These are phyloP conservation scores for Pseudofabraea citricarpa DNA, from an alignment of 2,329 filamentous ascomycete genomes.

Conservation along the genomic window DNA sequence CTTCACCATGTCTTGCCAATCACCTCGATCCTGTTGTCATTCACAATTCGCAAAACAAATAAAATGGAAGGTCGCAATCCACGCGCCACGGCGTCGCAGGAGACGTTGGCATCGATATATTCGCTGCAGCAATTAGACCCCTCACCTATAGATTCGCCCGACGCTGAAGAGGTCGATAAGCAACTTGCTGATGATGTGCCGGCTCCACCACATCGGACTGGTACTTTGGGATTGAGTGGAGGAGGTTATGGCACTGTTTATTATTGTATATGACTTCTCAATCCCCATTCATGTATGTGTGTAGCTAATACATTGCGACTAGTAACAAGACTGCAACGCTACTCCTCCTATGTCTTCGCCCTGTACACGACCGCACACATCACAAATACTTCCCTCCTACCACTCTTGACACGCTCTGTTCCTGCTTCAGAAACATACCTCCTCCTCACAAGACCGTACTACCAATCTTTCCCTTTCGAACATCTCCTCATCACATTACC, in stretches of 20 bases:
- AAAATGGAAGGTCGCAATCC: slow-evolving; percentile 32
- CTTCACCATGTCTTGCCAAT: slow-evolving; percentile 12
- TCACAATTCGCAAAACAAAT: background rate
- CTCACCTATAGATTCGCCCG: slow-evolving; percentile 62
- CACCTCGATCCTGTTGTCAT: slow-evolving; percentile 7
- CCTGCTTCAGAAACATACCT: slow-evolving; percentile 77
- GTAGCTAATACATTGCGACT: background rate
- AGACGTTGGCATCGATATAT: slow-evolving; percentile 57
- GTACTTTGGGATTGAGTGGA: slow-evolving; percentile 53
- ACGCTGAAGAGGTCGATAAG: slow-evolving; percentile 42
- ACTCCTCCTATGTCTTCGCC: slow-evolving; percentile 81
- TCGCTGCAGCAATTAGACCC: slow-evolving; percentile 80
- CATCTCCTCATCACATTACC: slow-evolving; percentile 75
- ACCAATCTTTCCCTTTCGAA: slow-evolving; percentile 79
- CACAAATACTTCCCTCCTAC: slow-evolving; percentile 76
- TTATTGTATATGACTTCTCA: slow-evolving; percentile 55
- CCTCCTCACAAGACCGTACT: slow-evolving; percentile 85
- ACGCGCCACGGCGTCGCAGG: slow-evolving; percentile 39
- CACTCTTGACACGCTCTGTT: slow-evolving; percentile 68
- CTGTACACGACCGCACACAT: slow-evolving; percentile 74
- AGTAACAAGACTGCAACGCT: slow-evolving; percentile 78
- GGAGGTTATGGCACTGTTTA: slow-evolving; percentile 64
- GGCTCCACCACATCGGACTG: slow-evolving; percentile 32
- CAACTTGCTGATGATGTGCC: slow-evolving; percentile 36
- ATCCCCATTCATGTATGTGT: background rate